These are phyloP conservation scores for Nitzschia sp. DNA, from an alignment of 108 stramenopile genomes.

Conservation along the genomic window DNA sequence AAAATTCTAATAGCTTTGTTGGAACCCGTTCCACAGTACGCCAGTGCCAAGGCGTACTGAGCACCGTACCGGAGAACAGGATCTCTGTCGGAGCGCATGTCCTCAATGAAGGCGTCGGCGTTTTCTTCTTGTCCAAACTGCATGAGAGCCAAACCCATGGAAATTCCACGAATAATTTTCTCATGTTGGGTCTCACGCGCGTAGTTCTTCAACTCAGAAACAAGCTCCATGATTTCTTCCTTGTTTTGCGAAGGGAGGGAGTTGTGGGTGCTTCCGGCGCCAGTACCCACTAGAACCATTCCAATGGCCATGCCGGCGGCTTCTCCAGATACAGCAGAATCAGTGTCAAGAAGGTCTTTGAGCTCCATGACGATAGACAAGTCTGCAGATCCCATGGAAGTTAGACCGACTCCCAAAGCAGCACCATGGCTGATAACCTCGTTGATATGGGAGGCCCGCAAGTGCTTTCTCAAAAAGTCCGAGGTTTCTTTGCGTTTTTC, in stretches of 20 bases:
- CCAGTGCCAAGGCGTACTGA: constrained; percentile 94
- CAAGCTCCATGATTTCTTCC: constrained; percentile 73
- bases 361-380: constrained; percentile 87
- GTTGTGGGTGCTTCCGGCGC: constrained; percentile 72
- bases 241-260: constrained; percentile 48
- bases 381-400: constrained; percentile 90
- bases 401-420: constrained; percentile 96
- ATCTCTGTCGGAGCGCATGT: constrained; percentile 93
- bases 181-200: constrained; percentile 97
- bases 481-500: constrained; percentile 84
- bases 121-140: constrained; percentile 95
- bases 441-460: constrained; percentile 84
- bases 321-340: constrained; percentile 97
- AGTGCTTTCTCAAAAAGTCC: constrained; percentile 69
- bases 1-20: constrained; percentile 95
- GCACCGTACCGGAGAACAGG: constrained; percentile 98
- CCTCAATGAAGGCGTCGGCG: constrained; percentile 94
- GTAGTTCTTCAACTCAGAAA: constrained; percentile 91
- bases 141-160: constrained; percentile 93
- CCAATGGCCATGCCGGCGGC: constrained; percentile 98
- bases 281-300: constrained; percentile 91
- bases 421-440: constrained; percentile 98
- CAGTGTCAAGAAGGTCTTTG: constrained; percentile 91
- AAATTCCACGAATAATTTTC: constrained; percentile 97
- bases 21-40: constrained; percentile 96